Conservation (phyloP, 345 rosid species). For the Populus euphratica region DNA sequence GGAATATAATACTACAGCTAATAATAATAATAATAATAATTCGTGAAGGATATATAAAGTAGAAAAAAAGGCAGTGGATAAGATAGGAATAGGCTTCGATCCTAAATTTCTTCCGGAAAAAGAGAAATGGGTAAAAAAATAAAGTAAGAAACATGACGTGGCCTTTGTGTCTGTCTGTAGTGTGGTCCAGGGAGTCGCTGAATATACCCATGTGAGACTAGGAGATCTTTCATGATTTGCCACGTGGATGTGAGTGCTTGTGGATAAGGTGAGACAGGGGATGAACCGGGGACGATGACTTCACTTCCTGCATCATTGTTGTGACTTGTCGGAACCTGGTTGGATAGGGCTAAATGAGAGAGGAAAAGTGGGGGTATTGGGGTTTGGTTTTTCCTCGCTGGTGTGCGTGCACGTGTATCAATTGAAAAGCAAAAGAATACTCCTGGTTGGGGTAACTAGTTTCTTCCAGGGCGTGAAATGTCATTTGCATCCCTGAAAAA, state of each 20-base stretch:
- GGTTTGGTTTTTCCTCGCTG: neutral
- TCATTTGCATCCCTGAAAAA: constrained; percentile 21
- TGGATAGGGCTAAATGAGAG: neutral
- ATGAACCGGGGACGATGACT: neutral
- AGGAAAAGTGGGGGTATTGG: neutral
- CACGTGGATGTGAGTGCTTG: constrained; percentile 21
- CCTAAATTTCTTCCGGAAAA: neutral
- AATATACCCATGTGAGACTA: constrained; percentile 15
- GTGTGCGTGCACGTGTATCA: neutral
- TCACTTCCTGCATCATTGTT: neutral
- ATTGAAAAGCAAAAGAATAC: neutral
- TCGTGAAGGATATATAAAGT: no score
- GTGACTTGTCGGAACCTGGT: constrained; percentile 7
- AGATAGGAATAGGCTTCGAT: neutral
- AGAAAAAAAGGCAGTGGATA: neutral
- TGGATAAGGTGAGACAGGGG: constrained; percentile 19
- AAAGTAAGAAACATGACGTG: neutral
- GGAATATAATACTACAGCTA: neutral
- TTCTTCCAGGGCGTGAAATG: neutral
- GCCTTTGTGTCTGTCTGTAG: no score
- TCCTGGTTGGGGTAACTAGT: constrained; percentile 12
- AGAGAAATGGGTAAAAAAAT: neutral
- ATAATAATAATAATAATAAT: neutral
- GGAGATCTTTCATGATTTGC: neutral
- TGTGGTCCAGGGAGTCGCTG: constrained; percentile 19